phyloP scores from a whole-genome alignment of 1,284 basidiomycete species.

The Puccinia triticina region DNA sequence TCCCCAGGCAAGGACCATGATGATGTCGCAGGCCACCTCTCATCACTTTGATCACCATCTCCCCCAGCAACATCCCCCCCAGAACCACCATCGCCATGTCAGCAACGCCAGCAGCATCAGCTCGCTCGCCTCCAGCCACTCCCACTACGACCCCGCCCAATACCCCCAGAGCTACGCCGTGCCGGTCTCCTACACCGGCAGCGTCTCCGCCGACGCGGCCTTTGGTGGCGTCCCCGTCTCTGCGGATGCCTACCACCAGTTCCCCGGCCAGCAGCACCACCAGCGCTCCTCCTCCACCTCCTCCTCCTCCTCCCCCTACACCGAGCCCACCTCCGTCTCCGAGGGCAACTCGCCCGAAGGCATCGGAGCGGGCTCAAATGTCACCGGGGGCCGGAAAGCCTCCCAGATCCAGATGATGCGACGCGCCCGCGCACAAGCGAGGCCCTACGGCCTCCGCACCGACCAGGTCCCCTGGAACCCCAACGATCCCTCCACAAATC shows the following conservation, averaged over 20 bases:
- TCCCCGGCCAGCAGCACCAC: slow-evolving; percentile 30
- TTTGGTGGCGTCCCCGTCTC: slow-evolving; percentile 51
- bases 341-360: slow-evolving; percentile 45
- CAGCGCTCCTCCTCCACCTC: slow-evolving; percentile 47
- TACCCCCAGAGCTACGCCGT: slow-evolving; percentile 24
- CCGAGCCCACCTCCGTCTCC: slow-evolving; percentile 29
- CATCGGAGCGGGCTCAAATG: background rate
- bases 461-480: slow-evolving; percentile 32
- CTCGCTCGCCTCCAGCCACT: slow-evolving; percentile 27
- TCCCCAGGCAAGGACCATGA: background rate
- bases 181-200: slow-evolving; percentile 33
- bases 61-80: slow-evolving; percentile 30
- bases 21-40: slow-evolving; percentile 37
- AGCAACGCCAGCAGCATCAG: slow-evolving; percentile 48
- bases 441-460: slow-evolving; percentile 37
- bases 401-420: slow-evolving; percentile 43
- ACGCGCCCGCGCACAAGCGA: slow-evolving; percentile 44
- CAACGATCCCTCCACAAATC: background rate
- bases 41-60: slow-evolving; percentile 46
- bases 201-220: slow-evolving; percentile 41
- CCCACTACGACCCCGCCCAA: slow-evolving; percentile 26
- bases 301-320: slow-evolving; percentile 38
- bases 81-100: slow-evolving; percentile 44
- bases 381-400: slow-evolving; percentile 44
- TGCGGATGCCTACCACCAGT: slow-evolving; percentile 49